Base-by-base conservation (phyloP, 164 flowering plant genomes). In the Sedum album region DNA sequence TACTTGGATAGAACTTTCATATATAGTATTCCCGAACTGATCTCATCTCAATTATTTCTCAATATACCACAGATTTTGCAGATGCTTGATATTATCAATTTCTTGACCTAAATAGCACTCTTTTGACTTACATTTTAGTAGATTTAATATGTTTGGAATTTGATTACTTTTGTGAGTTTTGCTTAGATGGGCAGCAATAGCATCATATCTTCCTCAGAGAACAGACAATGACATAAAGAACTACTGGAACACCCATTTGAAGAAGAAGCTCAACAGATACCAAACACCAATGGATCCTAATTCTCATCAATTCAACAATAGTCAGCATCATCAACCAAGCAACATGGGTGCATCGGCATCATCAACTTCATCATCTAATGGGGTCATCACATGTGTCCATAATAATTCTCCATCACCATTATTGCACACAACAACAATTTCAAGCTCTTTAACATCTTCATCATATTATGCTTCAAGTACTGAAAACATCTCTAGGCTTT, bases 241-340 rank as follows among this genome's bases (percentile, higher is more conserved):
- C 76, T 91, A 91, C 70, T 91, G 97, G 97, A 91, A 91, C 81
- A 91, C 97, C 48, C 96, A 91, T n/a, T n/a, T n/a, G n/a, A n/a
- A n/a, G n/a, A n/a, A n/a, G n/a, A n/a, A n/a, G n/a, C n/a, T n/a
- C n/a, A 89, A 82, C 75, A 89, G 83, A 73, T 75, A 82, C 49
- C 87, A 86, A 64, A 68, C 88, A 49, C 18, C 66, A 33, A 20
- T 35, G 23, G 44, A 35, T 39, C 42, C 42, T 39, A 39, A 39
- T 39, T 39, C 42, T 39, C 42, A 39, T 14, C 42, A 39, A 0
- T 14, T 39, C 42, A 39, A 39, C 42, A 39, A 39, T 39, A 39
- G 42, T 39, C 42, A 39, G 42, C 42, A 39, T 39, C 42, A 39
- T 25, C 41, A 36, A 17, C 42, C 66, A 74, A 70, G 6, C 51